phyloP scores from a whole-genome alignment of 805 yeast species.

The Candida endomychidarum region DNA sequence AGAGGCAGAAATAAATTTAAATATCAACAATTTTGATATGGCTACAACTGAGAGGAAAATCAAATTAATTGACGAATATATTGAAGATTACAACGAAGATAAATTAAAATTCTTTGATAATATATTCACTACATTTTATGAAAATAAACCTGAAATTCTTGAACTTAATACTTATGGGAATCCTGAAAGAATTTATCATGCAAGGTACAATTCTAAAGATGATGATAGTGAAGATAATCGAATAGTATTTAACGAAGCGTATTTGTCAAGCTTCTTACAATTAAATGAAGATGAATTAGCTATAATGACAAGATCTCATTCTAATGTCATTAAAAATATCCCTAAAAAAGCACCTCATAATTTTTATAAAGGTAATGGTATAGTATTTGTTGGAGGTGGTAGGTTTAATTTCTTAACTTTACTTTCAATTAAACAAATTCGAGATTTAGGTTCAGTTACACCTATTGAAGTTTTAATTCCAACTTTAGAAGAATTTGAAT shows the following conservation, averaged over 20 bases:
- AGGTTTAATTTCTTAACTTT: slow-evolving; percentile 70
- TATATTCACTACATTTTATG: slow-evolving; percentile 41
- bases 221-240: slow-evolving; percentile 27
- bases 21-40: slow-evolving; percentile 14
- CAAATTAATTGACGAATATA: slow-evolving; percentile 8
- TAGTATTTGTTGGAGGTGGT: slow-evolving; percentile 81
- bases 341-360: slow-evolving; percentile 40
- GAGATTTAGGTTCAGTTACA: slow-evolving; percentile 63
- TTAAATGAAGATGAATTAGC: slow-evolving; percentile 42
- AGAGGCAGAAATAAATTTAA: slow-evolving; percentile 8
- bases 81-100: slow-evolving; percentile 8
- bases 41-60: slow-evolving; percentile 9
- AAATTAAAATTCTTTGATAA: slow-evolving; percentile 35
- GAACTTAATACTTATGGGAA: slow-evolving; percentile 45
- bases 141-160: slow-evolving; percentile 46
- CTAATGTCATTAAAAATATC: slow-evolving; percentile 41
- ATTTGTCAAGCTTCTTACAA: slow-evolving; percentile 49
- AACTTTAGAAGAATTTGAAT: slow-evolving; percentile 64
- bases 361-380: slow-evolving; percentile 49
- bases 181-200: slow-evolving; percentile 52
- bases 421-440: slow-evolving; percentile 59
- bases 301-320: slow-evolving; percentile 49
- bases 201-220: slow-evolving; percentile 43
- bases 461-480: slow-evolving; percentile 88
- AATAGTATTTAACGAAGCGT: slow-evolving; percentile 50